Evolutionary conservation across 768 basidiomycete species (phyloP), one percentile per base, ranked within the genome.

Genomic region (Hortiboletus campestris): DNA sequence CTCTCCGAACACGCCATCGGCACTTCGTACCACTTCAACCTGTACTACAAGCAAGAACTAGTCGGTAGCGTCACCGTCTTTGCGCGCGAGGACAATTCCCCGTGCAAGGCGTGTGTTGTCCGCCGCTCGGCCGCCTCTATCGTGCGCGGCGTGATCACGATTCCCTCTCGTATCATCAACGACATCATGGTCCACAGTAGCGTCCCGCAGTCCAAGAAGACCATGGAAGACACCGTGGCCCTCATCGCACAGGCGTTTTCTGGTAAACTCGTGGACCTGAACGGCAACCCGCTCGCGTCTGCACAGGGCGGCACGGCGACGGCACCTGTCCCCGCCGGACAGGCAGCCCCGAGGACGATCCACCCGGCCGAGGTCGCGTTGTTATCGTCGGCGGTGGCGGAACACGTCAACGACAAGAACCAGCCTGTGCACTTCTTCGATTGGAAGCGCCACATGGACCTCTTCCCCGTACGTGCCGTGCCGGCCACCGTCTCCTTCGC

Each of bases 1-100:
- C 68, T 70, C 40, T 42, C 44, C 9, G 68, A 71, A 38, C 62
- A 69, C n/a, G 64, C 62, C 2, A 54, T 64, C 38, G 59, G 63
- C 22, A 41, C 54, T 10, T 61, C 69, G 5, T 72, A 70, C 51
- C 49, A 57, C 46, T 60, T 70, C 44, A 53, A 64, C 47, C 55
- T 70, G 6, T 46, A 45, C 46, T 60, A 60, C 51, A 61, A 58
- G 40, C 13, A 50, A 10, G 51, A 60, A 28, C 49, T 65, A 10
- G 41, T 69, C 4, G 67, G 70, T n/a, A 53, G 42, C 25, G 39
- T 61, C 39, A 49, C 65, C 8, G 68, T 69, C 14, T 71, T 70
- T 29, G 46, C 63, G 19, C 58, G 68, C n/a, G 52, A 62, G 19
- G 57, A 60, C 49, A 50, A 49, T 34, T 63, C 69, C 0, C 59